These are phyloP conservation scores for Acrocalymma vagum DNA, from an alignment of 2,329 filamentous ascomycete species.

Conservation along the genomic window DNA sequence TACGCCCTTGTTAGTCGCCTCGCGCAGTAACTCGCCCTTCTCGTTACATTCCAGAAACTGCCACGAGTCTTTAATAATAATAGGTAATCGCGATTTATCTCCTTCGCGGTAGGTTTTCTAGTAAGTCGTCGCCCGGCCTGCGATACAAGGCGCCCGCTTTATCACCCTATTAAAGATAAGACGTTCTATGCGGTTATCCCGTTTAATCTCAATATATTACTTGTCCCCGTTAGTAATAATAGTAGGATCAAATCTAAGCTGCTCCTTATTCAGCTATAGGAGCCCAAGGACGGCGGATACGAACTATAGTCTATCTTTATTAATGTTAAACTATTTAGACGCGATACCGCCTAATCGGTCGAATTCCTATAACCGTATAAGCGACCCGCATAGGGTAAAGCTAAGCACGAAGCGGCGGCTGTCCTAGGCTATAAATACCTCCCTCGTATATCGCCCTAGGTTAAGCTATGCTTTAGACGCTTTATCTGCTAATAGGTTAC, in stretches of 20 bases:
- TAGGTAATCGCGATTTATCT: slow-evolving; percentile 31
- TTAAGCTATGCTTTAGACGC: slow-evolving; percentile 43
- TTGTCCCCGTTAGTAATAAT: slow-evolving; percentile 44
- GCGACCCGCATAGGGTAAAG: slow-evolving; percentile 58
- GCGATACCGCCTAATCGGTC: slow-evolving; percentile 56
- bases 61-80: slow-evolving; percentile 60
- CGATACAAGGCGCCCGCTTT: slow-evolving; percentile 15
- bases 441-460: slow-evolving; percentile 54
- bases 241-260: slow-evolving; percentile 57
- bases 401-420: slow-evolving; percentile 53
- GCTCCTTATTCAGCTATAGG: slow-evolving; percentile 51
- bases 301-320: slow-evolving; percentile 52
- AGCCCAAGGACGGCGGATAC: slow-evolving; percentile 54
- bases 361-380: slow-evolving; percentile 59
- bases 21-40: slow-evolving; percentile 51
- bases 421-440: slow-evolving; percentile 49
- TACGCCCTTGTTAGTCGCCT: slow-evolving; percentile 48
- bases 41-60: slow-evolving; percentile 53
- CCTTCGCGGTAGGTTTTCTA: slow-evolving; percentile 47
- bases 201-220: slow-evolving; percentile 52
- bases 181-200: slow-evolving; percentile 30
- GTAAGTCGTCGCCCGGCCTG: slow-evolving; percentile 22
- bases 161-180: slow-evolving; percentile 25
- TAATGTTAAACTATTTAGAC: slow-evolving; percentile 57
- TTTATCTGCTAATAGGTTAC: slow-evolving; percentile 53